phyloP scores from a whole-genome alignment of 495 filamentous ascomycete species.

The Lepraria neglecta region DNA sequence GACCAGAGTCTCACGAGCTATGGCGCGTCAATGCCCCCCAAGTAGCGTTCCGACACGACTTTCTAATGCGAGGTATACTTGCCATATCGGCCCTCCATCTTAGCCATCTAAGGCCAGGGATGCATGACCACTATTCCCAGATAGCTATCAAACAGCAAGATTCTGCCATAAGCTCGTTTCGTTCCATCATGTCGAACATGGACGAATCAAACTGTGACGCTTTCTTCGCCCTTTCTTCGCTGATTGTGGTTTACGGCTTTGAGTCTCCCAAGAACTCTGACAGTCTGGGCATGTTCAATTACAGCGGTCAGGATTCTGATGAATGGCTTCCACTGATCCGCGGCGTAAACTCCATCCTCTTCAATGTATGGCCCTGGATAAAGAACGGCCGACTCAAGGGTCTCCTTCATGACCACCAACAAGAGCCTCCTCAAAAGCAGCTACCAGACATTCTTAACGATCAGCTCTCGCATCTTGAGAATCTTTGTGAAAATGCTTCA shows the following conservation, averaged over 20 bases:
- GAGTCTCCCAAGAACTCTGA: conserved; percentile 38
- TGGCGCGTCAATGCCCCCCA: conserved; percentile 39
- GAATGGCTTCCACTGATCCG: conserved; percentile 41
- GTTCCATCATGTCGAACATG: conserved; percentile 30
- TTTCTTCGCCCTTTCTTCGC: conserved; percentile 41
- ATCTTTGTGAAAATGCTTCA: conserved; percentile 31
- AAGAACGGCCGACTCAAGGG: conserved; percentile 34
- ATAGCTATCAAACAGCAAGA: conserved; percentile 41
- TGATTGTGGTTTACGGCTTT: conserved; percentile 43
- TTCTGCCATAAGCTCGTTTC: conserved; percentile 37
- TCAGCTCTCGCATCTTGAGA: conserved; percentile 37
- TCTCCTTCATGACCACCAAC: conserved; percentile 36
- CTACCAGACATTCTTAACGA: conserved; percentile 32
- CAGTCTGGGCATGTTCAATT: conserved; percentile 30
- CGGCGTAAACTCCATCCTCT: conserved; percentile 37
- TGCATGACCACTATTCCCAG: conserved; percentile 24
- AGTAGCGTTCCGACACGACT: conserved; percentile 40
- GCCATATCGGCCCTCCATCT: conserved; percentile 43
- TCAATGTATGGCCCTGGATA: conserved; percentile 31
- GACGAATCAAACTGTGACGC: conserved; percentile 39
- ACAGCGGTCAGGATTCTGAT: conserved; percentile 37
- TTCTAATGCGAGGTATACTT: conserved; percentile 43
- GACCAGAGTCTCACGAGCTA: conserved; percentile 28
- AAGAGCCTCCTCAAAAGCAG: conserved; percentile 32
- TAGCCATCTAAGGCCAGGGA: conserved; percentile 33